A percentile compares a stretch with the other conserved stretches of the same genome.
Conservation (phyloP, 1,139 yeast species). For the Sugiyamaella pinicola region DNA sequence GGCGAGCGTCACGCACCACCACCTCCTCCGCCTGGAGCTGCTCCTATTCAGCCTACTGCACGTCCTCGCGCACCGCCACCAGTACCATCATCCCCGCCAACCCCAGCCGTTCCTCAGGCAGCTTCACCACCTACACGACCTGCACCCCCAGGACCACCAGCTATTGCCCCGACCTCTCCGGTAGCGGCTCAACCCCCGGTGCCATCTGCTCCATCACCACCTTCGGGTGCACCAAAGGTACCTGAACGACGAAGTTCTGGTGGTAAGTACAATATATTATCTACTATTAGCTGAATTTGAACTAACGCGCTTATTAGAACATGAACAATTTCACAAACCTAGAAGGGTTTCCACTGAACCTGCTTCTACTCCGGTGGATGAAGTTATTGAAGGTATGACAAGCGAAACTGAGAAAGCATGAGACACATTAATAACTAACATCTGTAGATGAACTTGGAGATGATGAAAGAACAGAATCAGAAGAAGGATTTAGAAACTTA, state of each 20-base stretch:
- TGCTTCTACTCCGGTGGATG: slow-evolving; percentile 20
- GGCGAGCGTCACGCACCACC: slow-evolving; percentile 4
- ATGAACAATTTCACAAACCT: neutral
- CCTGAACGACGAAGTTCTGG: slow-evolving; percentile 3
- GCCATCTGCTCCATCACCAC: slow-evolving; percentile 1
- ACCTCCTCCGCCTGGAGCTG: slow-evolving; percentile 19
- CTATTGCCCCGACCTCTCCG: neutral
- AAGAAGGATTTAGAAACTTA: slow-evolving; percentile 29
- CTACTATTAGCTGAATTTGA: neutral
- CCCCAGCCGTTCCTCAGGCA: slow-evolving; percentile 4
- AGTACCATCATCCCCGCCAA: neutral
- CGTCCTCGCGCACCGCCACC: slow-evolving; percentile 7
- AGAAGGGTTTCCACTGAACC: slow-evolving; percentile 13
- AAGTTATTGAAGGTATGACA: slow-evolving; percentile 23
- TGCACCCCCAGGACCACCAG: neutral
- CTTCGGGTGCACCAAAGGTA: neutral
- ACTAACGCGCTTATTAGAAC: slow-evolving; percentile 2
- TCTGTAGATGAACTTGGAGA: slow-evolving; percentile 38
- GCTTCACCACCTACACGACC: neutral
- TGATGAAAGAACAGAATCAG: slow-evolving; percentile 42
- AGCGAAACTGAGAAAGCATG: slow-evolving; percentile 3
- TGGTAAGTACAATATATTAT: neutral
- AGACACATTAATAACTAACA: slow-evolving; percentile 1
- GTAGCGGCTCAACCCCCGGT: neutral
- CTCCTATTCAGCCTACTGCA: slow-evolving; percentile 21